Evolutionary conservation across 1,284 basidiomycete genomes (phyloP), one percentile per base, ranked within the genome.

Genomic region (Ustilago hordei): DNA sequence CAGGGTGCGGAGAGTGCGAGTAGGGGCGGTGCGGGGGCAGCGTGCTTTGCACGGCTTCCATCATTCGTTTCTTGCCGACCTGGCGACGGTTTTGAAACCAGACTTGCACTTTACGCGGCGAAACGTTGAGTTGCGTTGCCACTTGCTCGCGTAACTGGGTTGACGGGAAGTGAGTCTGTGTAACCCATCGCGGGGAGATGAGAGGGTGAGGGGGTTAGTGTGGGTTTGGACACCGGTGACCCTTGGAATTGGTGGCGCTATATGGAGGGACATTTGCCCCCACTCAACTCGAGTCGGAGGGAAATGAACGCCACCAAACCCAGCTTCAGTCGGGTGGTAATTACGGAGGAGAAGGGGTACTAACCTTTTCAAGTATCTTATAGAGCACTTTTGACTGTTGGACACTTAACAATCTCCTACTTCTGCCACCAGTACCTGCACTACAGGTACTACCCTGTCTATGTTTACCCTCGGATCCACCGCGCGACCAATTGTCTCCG

Each of bases 21-120:
- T 9, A 38, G 13, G 36, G 13, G 2, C 36, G 9, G 36, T 38
- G 36, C 36, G 36, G 5, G 36, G 36, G 9, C 7, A 45, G 43
- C 5, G n/a, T 6, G 43, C n/a, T 19, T 19, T 43, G 56, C 5
- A 75, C 61, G 8, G 68, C 64, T 52, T 75, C 73, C 48, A 75
- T 67, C 75, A 72, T 77, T 38, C 62, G 57, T 54, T 73, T 73
- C 15, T 77, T 72, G 50, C 69, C 74, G 1, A 76, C 74, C 41
- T 76, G 74, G 11, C 74, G 61, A 2, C 74, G 36, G 54, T 76
- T 76, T 39, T 76, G 74, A 31, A 76, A 76, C 74, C 74, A 76
- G 5, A 75, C 68, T 35, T 83, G 81, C 1, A 83, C 81, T 52
- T 83, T 83, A 2, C 81, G 62, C 0, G 81, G 76, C 1, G 74